Percentiles rank a stretch among this genome's conserved stretches.
phyloP scores from a whole-genome alignment of 805 yeast genomes.

The Saturnispora gosingensis region DNA sequence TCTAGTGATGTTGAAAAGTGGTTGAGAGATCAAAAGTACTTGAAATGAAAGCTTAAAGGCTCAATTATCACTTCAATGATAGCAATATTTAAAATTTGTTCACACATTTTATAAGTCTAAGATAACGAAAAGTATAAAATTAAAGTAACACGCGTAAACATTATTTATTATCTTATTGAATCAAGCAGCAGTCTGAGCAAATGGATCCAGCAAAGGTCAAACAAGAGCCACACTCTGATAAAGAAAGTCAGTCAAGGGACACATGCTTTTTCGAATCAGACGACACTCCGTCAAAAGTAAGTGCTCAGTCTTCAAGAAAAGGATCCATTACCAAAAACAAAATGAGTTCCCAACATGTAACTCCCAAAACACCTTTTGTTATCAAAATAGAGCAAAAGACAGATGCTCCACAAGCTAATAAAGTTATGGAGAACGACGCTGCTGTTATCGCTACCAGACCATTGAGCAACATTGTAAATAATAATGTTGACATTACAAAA shows the following conservation, averaged over 20 bases:
- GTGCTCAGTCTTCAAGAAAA: background rate
- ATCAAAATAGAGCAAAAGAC: background rate
- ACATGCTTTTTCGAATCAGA: background rate
- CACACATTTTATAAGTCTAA: background rate
- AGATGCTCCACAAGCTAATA: background rate
- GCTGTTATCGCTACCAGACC: background rate
- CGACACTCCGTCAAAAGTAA: background rate
- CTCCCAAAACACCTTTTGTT: slow-evolving; percentile 1
- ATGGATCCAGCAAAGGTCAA: slow-evolving; percentile 4
- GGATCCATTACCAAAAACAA: background rate
- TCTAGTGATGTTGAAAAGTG: slow-evolving; percentile 35
- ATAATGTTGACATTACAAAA: background rate
- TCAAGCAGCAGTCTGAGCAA: background rate
- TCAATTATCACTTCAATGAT: background rate
- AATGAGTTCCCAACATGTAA: background rate
- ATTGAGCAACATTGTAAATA: background rate
- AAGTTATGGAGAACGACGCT: background rate
- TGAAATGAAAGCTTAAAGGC: slow-evolving; percentile 8
- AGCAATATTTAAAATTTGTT: background rate
- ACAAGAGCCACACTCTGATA: background rate
- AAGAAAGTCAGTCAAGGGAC: background rate
- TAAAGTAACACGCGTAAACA: background rate
- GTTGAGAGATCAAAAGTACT: slow-evolving; percentile 28
- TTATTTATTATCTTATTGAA: background rate
- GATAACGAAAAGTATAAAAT: background rate